Base-by-base conservation (phyloP, 306 rosid species). In the Glycine soja region DNA sequence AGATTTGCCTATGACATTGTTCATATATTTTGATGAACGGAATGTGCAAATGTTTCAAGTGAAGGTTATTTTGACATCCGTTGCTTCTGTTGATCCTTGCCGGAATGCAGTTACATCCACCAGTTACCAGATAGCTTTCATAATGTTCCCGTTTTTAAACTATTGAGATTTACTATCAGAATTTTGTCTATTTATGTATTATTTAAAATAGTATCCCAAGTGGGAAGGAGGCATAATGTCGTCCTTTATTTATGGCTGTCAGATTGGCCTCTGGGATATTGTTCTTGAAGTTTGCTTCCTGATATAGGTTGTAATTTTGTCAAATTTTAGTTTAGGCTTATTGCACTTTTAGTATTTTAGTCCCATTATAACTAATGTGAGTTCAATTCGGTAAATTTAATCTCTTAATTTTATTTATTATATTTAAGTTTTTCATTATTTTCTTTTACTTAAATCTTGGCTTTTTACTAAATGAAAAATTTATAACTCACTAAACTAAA, bases 1-100 rank as follows among this genome's bases (percentile, higher is more conserved):
- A 92, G 98, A 68, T 95, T 93, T 75, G 96, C 99, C 46, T 93
- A 93, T 82, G 99, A 95, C 86, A 90, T 95, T 72, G 96, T 89
- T 85, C 98, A 93, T 78, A 91, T 95, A 86, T 95, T 95, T 82
- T 91, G 98, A 90, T 79, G 65, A 75, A 56, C 42, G 75, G 54
- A 38, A 32, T 62, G 15, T 50, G 84, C 82, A 40, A 43, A 50
- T 40, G 77, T 51, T 68, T 79, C 81, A 66, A 79, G 71, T 52
- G 68, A 79, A 40, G 62, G 56, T 32, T 59, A 50, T 24, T 50
- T 79, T 13, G 68, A 56, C 75, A 57, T 42, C 63, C 19, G 19
- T 16, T 62, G 85, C 71, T 43, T 63, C 58, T 13, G 13, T 47
- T 43, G 61, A 64, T 74, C 72, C 34, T 77, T 63, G 14, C 63